phyloP scores from a whole-genome alignment of 352 stramenopile genomes.

The Globisporangium iwayamae region DNA sequence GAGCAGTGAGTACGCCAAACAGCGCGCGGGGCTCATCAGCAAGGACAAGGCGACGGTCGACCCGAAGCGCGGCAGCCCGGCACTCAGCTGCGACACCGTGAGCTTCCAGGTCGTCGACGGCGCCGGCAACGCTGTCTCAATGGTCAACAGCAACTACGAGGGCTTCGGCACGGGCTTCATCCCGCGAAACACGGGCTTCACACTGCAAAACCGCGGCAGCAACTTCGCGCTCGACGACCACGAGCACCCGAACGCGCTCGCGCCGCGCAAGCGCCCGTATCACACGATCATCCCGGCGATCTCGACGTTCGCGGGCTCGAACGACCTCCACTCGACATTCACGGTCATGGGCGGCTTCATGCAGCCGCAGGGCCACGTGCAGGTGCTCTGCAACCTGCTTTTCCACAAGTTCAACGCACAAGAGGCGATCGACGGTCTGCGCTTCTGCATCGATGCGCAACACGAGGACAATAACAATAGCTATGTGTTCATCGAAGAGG shows the following conservation, averaged over 20 bases:
- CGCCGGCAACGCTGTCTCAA: constrained; percentile 94
- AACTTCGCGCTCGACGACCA: constrained; percentile 89
- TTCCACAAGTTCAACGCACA: constrained; percentile 80
- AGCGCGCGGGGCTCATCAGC: constrained; percentile 43
- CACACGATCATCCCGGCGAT: constrained; percentile 98
- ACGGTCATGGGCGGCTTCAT: constrained; percentile 92
- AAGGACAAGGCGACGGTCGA: constrained; percentile 46
- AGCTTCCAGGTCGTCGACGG: constrained; percentile 96
- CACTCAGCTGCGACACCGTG: constrained; percentile 87
- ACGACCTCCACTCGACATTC: constrained; percentile 91
- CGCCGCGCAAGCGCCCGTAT: constrained; percentile 92
- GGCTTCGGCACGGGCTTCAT: constrained; percentile 96
- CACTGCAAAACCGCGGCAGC: constrained; percentile 95
- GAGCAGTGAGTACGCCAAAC: constrained; percentile 64
- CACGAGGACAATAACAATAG: constrained; percentile 65
- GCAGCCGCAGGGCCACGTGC: constrained; percentile 96
- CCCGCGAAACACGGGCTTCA: constrained; percentile 92
- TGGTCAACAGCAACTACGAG: constrained; percentile 98
- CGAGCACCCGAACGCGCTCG: constrained; percentile 91
- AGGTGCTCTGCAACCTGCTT: constrained; percentile 92
- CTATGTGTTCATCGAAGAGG: constrained; percentile 84
- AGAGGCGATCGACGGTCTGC: constrained; percentile 89
- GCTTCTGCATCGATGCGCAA: constrained; percentile 91
- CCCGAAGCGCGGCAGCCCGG: constrained; percentile 50
- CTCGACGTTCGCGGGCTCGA: constrained; percentile 80